Percentiles rank a stretch among this genome's conserved stretches.
phyloP scores from a whole-genome alignment of 495 filamentous ascomycete species.

The Pyrenula massariospora region DNA sequence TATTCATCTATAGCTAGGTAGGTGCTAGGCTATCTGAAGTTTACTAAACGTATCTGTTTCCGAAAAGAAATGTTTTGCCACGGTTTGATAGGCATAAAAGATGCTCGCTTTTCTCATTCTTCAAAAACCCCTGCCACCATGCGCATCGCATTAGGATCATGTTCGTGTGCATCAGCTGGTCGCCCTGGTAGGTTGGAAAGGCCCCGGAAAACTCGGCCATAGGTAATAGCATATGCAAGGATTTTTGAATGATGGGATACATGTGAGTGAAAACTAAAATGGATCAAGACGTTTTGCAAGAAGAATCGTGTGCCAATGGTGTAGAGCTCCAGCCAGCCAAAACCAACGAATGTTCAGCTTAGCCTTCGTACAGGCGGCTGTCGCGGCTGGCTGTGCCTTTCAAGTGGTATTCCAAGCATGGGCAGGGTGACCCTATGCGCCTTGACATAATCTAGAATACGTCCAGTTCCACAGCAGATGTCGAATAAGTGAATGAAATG shows the following conservation, averaged over 20 bases:
- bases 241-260: background rate
- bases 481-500: background rate
- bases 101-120: background rate
- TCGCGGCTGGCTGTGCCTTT: background rate
- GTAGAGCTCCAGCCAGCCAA: background rate
- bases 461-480: background rate
- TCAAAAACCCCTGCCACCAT: background rate
- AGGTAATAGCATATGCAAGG: background rate
- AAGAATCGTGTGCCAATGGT: background rate
- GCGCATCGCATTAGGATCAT: background rate
- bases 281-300: background rate
- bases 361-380: background rate
- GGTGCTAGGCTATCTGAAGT: background rate
- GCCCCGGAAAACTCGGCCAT: background rate
- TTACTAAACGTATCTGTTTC: background rate
- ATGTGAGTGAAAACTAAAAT: background rate
- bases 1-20: background rate
- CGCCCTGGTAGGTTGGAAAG: background rate
- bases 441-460: conserved; percentile 1
- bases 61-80: background rate
- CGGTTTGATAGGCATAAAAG: background rate
- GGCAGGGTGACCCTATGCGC: background rate
- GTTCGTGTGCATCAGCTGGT: background rate
- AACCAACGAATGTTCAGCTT: background rate
- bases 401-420: conserved; percentile 1